Percentiles rank a stretch among this genome's conserved stretches.
Conservation (phyloP, 2,329 filamentous ascomycete species). For the Colletotrichum sp. region DNA sequence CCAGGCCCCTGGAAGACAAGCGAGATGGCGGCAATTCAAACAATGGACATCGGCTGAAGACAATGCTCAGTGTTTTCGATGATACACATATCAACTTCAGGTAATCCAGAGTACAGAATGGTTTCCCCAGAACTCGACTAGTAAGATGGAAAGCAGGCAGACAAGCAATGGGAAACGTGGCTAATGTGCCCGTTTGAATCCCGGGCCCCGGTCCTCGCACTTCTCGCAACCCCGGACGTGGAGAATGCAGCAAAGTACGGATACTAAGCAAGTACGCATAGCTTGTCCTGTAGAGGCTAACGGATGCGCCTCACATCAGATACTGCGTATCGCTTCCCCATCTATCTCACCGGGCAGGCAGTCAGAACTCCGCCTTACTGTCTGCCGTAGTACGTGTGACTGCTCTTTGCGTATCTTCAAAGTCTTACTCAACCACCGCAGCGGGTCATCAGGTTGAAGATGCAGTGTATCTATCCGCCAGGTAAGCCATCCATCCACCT, state of each 20-base stretch:
- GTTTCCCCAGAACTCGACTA: neutral
- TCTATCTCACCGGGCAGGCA: neutral
- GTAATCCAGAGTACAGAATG: neutral
- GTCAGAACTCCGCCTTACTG: neutral
- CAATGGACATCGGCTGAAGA: neutral
- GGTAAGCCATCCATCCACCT: neutral
- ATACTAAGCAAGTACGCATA: neutral
- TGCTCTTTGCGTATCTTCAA: neutral
- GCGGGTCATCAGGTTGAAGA: neutral
- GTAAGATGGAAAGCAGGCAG: neutral
- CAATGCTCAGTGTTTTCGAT: neutral
- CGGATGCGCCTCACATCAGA: neutral
- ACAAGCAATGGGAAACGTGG: neutral
- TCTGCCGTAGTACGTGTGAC: neutral
- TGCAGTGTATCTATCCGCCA: neutral
- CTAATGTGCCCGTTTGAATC: neutral
- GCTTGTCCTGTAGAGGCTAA: neutral
- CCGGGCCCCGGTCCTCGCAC: neutral
- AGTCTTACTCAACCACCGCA: neutral
- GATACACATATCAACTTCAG: neutral
- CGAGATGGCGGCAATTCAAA: neutral
- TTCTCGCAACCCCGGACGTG: neutral
- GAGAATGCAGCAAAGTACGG: neutral
- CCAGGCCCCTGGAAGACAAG: neutral
- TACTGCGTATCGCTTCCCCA: neutral